Evolutionary conservation across 2,329 filamentous ascomycete species (phyloP), one percentile per base, ranked within the genome.

Genomic region (Pseudogymnoascus sp.): DNA sequence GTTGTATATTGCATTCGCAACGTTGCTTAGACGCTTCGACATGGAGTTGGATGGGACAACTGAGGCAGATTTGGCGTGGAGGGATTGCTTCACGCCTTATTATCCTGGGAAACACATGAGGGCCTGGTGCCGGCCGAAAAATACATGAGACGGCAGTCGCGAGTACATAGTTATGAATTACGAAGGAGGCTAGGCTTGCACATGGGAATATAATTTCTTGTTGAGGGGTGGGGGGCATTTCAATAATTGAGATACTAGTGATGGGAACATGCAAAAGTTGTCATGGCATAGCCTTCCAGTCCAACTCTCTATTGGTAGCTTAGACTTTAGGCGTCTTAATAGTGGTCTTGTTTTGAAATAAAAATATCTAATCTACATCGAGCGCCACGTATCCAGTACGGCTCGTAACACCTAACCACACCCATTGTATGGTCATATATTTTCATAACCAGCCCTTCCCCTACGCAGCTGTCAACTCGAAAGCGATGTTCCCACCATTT

Each of bases 1-100:
- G 60, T 15, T 73, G 15, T 70, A 71, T 54, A 59, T 71, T 10
- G 64, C 64, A 17, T 67, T 72, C 36, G 70, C 66, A 6, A 69
- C 66, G 6, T 54, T 73, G 21, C 67, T 71, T 41, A 62, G 69
- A 4, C 63, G 65, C n/a, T 73, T 71, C 17, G 26, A 54, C 15
- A 54, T 54, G 47, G 64, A 66, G n/a, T 47, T 69, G 1, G 66
- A 67, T 44, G 64, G 66, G 39, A 71, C 67, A 7, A 66, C 64
- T 4, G 59, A 58, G 15, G 62, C 58, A 54, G 67, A 70, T 44
- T 67, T 70, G 65, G 62, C 57, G 24, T 70, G 66, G 66, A 66
- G 64, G 57, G 68, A 70, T 61, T 65, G 62, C 58, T 63, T 66
- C 31, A 61, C 62, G 62, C 62, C 64, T 2, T 57, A 64, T 63